Evolutionary conservation across 768 basidiomycete genomes (phyloP), one percentile per base, ranked within the genome.

Genomic region (Pulveroboletus ravenelii): DNA sequence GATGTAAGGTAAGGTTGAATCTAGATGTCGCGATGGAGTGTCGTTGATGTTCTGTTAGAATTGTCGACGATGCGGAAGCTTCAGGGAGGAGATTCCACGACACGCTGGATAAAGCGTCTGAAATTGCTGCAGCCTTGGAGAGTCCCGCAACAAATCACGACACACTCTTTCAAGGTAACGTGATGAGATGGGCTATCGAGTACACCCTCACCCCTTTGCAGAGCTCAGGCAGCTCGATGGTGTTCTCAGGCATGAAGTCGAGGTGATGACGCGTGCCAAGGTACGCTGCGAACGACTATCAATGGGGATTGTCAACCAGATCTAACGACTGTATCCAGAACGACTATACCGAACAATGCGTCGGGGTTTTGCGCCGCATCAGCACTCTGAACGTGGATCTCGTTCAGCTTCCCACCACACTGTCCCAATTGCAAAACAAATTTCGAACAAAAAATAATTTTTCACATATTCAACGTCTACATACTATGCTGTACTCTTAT

Each of bases 401-500:
- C 35, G 79, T 93, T 1, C 75, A 82, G 35, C 70, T 96, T 2
- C 90, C 92, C 6, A 69, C 78, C 1, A 71, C 74, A 2, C 70
- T 98, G 29, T 73, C 78, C 0, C 67, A 72, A 2, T 73, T 97
- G 1, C 90, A 94, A 62, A 63, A 77, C 1, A 84, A 81, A 61
- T 82, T 94, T 57, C 77, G 86, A n/a, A 69, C 74, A 49, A 76
- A 89, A 73, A 89, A 83, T 29, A 87, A 86, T 51, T 97, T 97
- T 63, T 78, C 86, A n/a, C 93, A 98, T 67, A 87, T 98, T 13
- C 81, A 87, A 44, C 78, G 95, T 15, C 72, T 97, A 38, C 93
- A 95, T 63, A 84, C 79, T 48, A 89, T 97, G 81, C 67, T 94
- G 1, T 93, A 92, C 62, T 92, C 90, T 0, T 98, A 98, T 66